phyloP scores from a whole-genome alignment of 2,329 filamentous ascomycete genomes.

The Stachybotrys chartarum region DNA sequence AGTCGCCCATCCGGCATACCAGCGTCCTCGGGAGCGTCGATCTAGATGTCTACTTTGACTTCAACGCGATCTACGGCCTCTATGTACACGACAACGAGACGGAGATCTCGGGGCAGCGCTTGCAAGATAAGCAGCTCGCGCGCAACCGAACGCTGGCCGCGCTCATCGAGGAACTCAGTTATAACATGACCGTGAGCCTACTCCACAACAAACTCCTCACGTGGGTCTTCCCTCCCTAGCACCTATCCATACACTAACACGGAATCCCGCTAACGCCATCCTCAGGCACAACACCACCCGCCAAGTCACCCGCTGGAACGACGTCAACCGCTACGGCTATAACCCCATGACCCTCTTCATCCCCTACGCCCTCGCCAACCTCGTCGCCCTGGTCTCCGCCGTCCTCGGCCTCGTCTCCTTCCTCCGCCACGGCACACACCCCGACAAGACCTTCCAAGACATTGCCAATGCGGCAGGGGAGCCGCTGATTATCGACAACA shows the following conservation, averaged over 20 bases:
- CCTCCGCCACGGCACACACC: neutral
- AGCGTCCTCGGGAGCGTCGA: constrained; percentile 3
- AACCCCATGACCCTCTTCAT: constrained; percentile 1
- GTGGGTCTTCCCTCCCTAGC: neutral
- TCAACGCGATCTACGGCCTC: constrained; percentile 1
- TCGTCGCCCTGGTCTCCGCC: neutral
- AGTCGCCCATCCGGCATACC: constrained; percentile 1
- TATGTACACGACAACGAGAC: constrained; percentile 3
- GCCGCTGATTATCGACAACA: neutral
- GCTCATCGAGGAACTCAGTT: constrained; percentile 3
- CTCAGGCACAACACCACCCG: constrained; percentile 1
- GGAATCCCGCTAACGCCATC: neutral
- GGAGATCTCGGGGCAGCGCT: neutral
- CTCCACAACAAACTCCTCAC: constrained; percentile 3
- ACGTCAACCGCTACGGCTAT: constrained; percentile 3
- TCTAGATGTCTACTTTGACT: constrained; percentile 4
- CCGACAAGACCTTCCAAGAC: constrained; percentile 4
- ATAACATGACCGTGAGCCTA: constrained; percentile 3
- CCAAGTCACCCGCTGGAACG: constrained; percentile 2
- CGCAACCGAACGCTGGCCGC: constrained; percentile 1
- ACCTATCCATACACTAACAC: neutral
- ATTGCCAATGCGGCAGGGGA: constrained; percentile 4
- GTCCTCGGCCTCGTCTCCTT: constrained; percentile 3
- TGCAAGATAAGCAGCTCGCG: constrained; percentile 3
- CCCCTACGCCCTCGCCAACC: constrained; percentile 1